Evolutionary conservation across 2,329 filamentous ascomycete species (phyloP), one percentile per base, ranked within the genome.

Genomic region (Pseudogymnoascus sp.): DNA sequence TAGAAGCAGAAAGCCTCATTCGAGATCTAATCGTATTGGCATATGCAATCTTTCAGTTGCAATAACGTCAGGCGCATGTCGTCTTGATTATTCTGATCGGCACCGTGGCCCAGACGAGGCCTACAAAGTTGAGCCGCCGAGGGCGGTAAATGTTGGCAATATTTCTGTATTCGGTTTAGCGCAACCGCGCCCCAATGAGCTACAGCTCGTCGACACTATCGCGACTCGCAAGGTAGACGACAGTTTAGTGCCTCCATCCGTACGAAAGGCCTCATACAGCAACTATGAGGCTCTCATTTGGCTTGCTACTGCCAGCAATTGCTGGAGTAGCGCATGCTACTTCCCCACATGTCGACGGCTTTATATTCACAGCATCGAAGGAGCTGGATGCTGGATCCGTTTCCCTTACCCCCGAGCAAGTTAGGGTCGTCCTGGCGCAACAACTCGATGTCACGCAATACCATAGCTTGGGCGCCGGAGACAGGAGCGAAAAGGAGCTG

Each of bases 371-470:
- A 73, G 41, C 74, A 72, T 72, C 70, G 68, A 71, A 62, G 69
- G 65, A 67, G 66, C 67, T 70, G 68, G 67, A 64, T 71, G 64
- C 72, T 65, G 66, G 74, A 59, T 56, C 75, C 79, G 61, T 76
- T 77, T 53, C 81, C 72, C 76, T 74, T 31, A 85, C 71, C 16
- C 68, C 71, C 61, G 70, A 72, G 46, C 68, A 74, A 63, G 83
- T 81, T 64, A 79, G 82, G 70, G 78, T 87, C 65, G 78, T 88
- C 69, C 73, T 88, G 59, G 79, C 85, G 11, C 84, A 85, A 71
- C 81, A 85, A 61, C 74, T 85, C 64, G 78, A 78, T 16, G 75
- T 77, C 62, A 73, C 76, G 35, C 76, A 68, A 66, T 68, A 78
- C 69, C 78, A 78, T 70, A 81, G 78, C 66, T 78, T 79, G 67